Percentiles rank a stretch among this genome's conserved stretches.
phyloP scores from a whole-genome alignment of 208 protist species.

The Naegleria fowleri region DNA sequence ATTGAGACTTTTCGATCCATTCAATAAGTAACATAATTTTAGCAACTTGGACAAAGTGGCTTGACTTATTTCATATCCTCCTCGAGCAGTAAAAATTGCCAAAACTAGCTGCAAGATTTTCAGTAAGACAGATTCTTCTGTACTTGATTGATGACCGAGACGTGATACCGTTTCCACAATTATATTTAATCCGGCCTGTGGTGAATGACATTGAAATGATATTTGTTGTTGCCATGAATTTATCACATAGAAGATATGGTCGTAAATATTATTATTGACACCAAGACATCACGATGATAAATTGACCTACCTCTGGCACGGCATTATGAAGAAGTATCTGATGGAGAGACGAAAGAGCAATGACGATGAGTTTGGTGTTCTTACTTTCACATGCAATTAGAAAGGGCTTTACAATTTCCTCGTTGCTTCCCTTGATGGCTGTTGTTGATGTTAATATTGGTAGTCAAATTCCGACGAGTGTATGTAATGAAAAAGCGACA shows the following conservation, averaged over 20 bases:
- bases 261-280: not conserved
- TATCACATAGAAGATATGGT: too few relatives aligned
- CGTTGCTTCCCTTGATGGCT: not conserved
- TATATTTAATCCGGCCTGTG: not conserved
- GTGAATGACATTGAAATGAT: not conserved
- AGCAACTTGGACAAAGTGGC: not conserved
- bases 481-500: too few relatives aligned
- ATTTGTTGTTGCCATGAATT: too few relatives aligned
- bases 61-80: not conserved
- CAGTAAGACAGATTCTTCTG: not conserved
- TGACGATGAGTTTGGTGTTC: not conserved
- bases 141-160: not conserved
- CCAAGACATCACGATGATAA: not conserved
- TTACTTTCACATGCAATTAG: conserved; percentile 22
- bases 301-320: not conserved
- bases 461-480: too few relatives aligned
- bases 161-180: conserved; percentile 6
- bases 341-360: not conserved
- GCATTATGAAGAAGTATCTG: not conserved
- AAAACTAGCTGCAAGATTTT: conserved; percentile 8
- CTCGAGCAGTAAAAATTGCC: not conserved
- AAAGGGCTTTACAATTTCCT: conserved; percentile 20
- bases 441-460: not conserved
- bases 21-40: not conserved
- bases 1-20: not conserved